A percentile compares a stretch with the other conserved stretches of the same genome.
Evolutionary conservation across 257 asterid species (phyloP).

Genomic region (Solanum dulcamara): DNA sequence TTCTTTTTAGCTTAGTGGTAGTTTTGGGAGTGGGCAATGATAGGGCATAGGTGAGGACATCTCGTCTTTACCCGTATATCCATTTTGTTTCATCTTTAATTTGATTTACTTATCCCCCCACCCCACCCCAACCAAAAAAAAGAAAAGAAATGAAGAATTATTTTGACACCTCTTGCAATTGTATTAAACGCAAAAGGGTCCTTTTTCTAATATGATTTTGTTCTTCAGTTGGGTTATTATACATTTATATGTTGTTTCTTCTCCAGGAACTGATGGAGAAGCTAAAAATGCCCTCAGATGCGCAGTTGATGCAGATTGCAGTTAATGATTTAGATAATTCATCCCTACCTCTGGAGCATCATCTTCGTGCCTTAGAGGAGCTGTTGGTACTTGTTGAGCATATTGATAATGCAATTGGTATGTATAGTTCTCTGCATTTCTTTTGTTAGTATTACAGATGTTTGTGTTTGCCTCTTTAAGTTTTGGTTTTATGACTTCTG

Average conservation of each 20-base stretch:
- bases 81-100: not conserved
- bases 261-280: slow-evolving; percentile 65
- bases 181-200: not conserved
- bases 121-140: no score
- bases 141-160: not conserved
- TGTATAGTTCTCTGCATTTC: not conserved
- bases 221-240: not conserved
- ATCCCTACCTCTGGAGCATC: slow-evolving; percentile 57
- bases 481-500: not conserved
- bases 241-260: slow-evolving; percentile 2
- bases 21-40: not conserved
- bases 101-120: not conserved
- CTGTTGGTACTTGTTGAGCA: slow-evolving; percentile 81
- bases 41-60: not conserved
- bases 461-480: not conserved
- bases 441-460: not conserved
- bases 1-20: not conserved
- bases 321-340: slow-evolving; percentile 61
- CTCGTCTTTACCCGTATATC: not conserved
- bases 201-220: not conserved
- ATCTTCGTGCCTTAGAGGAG: slow-evolving; percentile 72
- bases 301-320: slow-evolving; percentile 64
- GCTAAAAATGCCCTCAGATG: slow-evolving; percentile 73
- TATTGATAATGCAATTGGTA: slow-evolving; percentile 83
- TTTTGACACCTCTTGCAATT: not conserved